A percentile compares a stretch with the other conserved stretches of the same genome.
These are phyloP conservation scores for Salvia sclarea DNA, from an alignment of 305 asterid genomes.

Conservation along the genomic window DNA sequence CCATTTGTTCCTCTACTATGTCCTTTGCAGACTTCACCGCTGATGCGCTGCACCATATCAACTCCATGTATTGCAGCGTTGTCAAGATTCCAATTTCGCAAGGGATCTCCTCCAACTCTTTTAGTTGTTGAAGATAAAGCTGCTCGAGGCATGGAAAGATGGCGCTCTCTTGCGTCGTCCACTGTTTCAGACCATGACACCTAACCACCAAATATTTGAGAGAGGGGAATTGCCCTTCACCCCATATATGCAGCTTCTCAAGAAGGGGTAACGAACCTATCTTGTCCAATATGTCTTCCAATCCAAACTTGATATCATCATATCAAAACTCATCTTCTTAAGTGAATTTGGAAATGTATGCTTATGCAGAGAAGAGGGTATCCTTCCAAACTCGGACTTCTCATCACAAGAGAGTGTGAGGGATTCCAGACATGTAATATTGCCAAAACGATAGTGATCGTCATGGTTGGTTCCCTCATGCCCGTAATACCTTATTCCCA, in stretches of 20 bases:
- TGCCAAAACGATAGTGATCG: background rate
- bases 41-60: background rate
- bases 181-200: too few relatives aligned
- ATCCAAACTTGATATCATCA: fast-evolving
- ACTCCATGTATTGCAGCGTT: background rate
- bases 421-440: too few relatives aligned
- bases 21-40: too few relatives aligned
- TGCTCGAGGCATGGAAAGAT: background rate
- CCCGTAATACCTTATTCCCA: background rate
- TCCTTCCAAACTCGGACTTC: background rate
- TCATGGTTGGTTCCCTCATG: background rate
- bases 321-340: background rate
- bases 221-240: background rate
- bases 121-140: background rate
- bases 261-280: background rate
- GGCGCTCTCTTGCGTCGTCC: too few relatives aligned
- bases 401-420: background rate
- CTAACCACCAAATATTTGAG: background rate
- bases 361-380: background rate
- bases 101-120: background rate
- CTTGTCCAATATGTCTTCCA: background rate
- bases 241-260: background rate
- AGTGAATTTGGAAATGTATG: background rate
- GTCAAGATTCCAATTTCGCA: background rate
- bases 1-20: background rate